Percentiles rank a stretch among this genome's conserved stretches.
These are phyloP conservation scores for Cladobotryum protrusum DNA, from an alignment of 2,329 filamentous ascomycete species.

Conservation along the genomic window DNA sequence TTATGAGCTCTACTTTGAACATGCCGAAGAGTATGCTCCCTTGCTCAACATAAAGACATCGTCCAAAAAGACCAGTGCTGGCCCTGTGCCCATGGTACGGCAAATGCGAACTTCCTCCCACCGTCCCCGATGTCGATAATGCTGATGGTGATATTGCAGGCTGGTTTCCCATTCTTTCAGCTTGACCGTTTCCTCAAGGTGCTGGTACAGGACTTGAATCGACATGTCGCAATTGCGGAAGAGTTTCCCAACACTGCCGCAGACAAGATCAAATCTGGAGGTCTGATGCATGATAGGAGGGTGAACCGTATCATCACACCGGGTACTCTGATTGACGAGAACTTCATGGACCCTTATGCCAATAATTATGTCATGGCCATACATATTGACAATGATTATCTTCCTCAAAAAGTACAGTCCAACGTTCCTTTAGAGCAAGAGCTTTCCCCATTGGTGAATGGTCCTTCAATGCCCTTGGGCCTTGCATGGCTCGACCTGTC, in stretches of 20 bases:
- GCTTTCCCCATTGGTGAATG: background rate
- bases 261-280: slow-evolving; percentile 66
- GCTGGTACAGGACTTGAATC: slow-evolving; percentile 82
- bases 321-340: slow-evolving; percentile 93
- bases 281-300: slow-evolving; percentile 74
- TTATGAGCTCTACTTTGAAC: slow-evolving; percentile 96
- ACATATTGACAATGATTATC: slow-evolving; percentile 40
- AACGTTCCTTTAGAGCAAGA: background rate
- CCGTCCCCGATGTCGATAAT: background rate
- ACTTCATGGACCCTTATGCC: slow-evolving; percentile 88
- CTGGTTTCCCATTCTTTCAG: slow-evolving; percentile 90
- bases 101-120: slow-evolving; percentile 4
- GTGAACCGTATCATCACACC: slow-evolving; percentile 88
- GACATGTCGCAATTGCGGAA: slow-evolving; percentile 89
- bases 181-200: slow-evolving; percentile 89
- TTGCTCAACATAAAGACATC: slow-evolving; percentile 83
- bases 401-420: background rate
- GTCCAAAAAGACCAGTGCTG: slow-evolving; percentile 70
- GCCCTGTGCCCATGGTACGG: slow-evolving; percentile 75
- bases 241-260: slow-evolving; percentile 74
- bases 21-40: slow-evolving; percentile 83
- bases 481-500: slow-evolving; percentile 93
- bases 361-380: slow-evolving; percentile 91
- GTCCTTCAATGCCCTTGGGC: slow-evolving; percentile 47
- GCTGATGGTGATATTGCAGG: slow-evolving; percentile 38